A percentile compares a stretch with the other conserved stretches of the same genome.
Evolutionary conservation across 2,329 filamentous ascomycete species (phyloP).

Genomic region (Colletotrichum sp.): DNA sequence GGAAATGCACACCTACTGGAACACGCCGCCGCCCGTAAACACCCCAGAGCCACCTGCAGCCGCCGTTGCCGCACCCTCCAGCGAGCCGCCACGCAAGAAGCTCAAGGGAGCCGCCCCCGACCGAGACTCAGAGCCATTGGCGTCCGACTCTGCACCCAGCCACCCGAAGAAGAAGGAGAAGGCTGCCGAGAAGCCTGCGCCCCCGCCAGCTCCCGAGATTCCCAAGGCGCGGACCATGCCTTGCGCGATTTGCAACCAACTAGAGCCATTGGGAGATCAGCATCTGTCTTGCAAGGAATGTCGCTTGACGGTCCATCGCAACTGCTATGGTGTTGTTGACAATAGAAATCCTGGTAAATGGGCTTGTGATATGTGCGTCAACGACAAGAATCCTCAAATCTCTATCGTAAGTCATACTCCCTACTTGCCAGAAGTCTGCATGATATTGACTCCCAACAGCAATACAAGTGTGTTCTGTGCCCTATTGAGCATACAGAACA

Average conservation of each 20-base stretch:
- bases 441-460: slow-evolving; percentile 50
- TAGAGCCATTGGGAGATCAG: slow-evolving; percentile 74
- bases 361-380: slow-evolving; percentile 94
- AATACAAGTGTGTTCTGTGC: slow-evolving; percentile 93
- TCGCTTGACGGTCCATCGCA: slow-evolving; percentile 86
- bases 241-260: slow-evolving; percentile 81
- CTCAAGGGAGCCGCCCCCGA: slow-evolving; percentile 59
- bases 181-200: slow-evolving; percentile 61
- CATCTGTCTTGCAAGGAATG: slow-evolving; percentile 86
- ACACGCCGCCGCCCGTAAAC: slow-evolving; percentile 35
- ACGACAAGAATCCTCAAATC: slow-evolving; percentile 89
- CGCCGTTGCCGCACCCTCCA: slow-evolving; percentile 30
- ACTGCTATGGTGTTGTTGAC: slow-evolving; percentile 86
- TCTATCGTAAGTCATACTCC: slow-evolving; percentile 73
- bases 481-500: slow-evolving; percentile 81
- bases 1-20: slow-evolving; percentile 58
- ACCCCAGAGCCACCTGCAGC: slow-evolving; percentile 33
- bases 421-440: neutral
- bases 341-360: slow-evolving; percentile 78
- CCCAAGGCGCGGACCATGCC: slow-evolving; percentile 81
- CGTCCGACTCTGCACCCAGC: slow-evolving; percentile 47
- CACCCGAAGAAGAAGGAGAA: slow-evolving; percentile 65
- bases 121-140: slow-evolving; percentile 52
- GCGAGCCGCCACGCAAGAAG: slow-evolving; percentile 69
- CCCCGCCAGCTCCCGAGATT: slow-evolving; percentile 73